Percentiles rank a stretch among this genome's conserved stretches.
Evolutionary conservation across 208 protist species (phyloP).

Genomic region (Crithidia brevicula): DNA sequence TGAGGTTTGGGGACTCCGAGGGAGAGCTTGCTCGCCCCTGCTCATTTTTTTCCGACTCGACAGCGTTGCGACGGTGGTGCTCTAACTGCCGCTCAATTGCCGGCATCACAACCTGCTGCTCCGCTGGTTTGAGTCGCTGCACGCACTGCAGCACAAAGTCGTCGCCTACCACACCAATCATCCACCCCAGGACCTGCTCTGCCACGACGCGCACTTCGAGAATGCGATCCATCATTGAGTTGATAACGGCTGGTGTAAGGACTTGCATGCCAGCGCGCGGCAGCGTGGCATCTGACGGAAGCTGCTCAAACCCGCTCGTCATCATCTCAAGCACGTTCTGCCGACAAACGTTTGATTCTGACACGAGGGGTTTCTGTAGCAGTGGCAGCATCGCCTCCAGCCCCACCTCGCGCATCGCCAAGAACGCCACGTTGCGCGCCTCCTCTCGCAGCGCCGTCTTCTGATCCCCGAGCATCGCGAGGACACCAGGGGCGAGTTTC

Average conservation of each 20-base stretch:
- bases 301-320: conserved; percentile 62
- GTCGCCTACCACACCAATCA: conserved; percentile 67
- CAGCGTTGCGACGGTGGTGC: conserved; percentile 18
- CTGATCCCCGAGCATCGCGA: conserved; percentile 83
- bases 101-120: conserved; percentile 76
- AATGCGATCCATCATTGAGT: conserved; percentile 82
- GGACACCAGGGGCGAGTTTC: conserved; percentile 59
- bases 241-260: conserved; percentile 66
- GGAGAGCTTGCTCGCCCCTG: neutral
- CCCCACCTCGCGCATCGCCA: conserved; percentile 64
- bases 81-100: conserved; percentile 77
- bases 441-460: conserved; percentile 82
- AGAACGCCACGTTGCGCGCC: conserved; percentile 58
- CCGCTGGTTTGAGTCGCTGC: conserved; percentile 73
- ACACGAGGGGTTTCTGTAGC: conserved; percentile 72
- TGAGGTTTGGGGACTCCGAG: conserved; percentile 6
- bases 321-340: conserved; percentile 81
- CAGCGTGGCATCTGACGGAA: conserved; percentile 43
- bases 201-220: conserved; percentile 78
- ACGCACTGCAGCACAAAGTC: conserved; percentile 60
- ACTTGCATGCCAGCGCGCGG: conserved; percentile 46
- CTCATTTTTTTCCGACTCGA: conserved; percentile 7
- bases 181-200: conserved; percentile 73
- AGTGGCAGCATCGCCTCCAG: conserved; percentile 66
- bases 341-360: conserved; percentile 77